Percentiles rank a stretch among this genome's conserved stretches.
Evolutionary conservation across 352 stramenopile species (phyloP).

Genomic region (Phytophthora pluvialis): DNA sequence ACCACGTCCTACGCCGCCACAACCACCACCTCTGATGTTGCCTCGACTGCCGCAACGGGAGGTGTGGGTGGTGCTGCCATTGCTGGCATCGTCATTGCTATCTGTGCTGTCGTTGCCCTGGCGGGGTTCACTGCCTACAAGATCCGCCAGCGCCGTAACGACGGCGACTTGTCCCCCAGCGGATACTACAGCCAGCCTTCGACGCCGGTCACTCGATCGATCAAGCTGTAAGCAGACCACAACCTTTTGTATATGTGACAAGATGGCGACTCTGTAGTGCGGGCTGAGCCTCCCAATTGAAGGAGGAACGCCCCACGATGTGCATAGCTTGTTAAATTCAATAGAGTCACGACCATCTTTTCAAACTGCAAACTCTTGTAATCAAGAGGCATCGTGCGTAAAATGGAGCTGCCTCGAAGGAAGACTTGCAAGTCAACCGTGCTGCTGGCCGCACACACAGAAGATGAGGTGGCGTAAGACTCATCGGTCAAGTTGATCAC

Average conservation of each 20-base stretch:
- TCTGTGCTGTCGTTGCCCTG: constrained; percentile 42
- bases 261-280: constrained; percentile 26
- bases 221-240: constrained; percentile 30
- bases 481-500: too few species aligned
- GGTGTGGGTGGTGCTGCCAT: background rate
- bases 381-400: too few species aligned
- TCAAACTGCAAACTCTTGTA: background rate
- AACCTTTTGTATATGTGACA: constrained; percentile 38
- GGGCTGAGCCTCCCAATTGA: constrained; percentile 4
- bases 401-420: too few species aligned
- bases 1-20: constrained; percentile 25
- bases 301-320: constrained; percentile 12
- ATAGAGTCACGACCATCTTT: constrained; percentile 28
- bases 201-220: constrained; percentile 25
- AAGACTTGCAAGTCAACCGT: too few species aligned
- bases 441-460: too few species aligned
- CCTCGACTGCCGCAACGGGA: background rate
- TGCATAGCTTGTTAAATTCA: constrained; percentile 37
- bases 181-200: constrained; percentile 33
- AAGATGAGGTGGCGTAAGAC: too few species aligned
- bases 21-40: constrained; percentile 5
- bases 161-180: constrained; percentile 30
- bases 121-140: constrained; percentile 46
- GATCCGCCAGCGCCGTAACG: constrained; percentile 34
- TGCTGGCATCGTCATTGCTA: constrained; percentile 21